These are phyloP conservation scores for Chlamydomonas schloesseri DNA, from an alignment of 139 green algal species.

Conservation along the genomic window DNA sequence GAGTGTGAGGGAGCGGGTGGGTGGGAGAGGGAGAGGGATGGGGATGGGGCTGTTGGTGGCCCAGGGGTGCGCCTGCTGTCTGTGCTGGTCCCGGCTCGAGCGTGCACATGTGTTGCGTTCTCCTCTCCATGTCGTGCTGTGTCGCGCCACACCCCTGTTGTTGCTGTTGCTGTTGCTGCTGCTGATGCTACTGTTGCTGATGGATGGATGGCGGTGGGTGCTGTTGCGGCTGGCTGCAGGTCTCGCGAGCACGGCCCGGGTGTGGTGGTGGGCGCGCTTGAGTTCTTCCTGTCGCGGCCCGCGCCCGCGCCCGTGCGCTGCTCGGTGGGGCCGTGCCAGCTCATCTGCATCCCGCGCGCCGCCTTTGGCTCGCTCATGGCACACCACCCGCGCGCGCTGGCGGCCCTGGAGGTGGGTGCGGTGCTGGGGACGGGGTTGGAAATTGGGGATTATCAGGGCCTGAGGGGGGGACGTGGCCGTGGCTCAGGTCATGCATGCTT, in stretches of 20 bases:
- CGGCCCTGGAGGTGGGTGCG: conserved; percentile 29
- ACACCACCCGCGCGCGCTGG: conserved; percentile 34
- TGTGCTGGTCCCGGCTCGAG: no score
- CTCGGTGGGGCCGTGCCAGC: background rate
- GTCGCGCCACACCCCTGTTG: no score
- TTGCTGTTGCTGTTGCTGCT: no score
- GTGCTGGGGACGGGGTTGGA: background rate
- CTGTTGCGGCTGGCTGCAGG: no score
- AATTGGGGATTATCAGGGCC: background rate
- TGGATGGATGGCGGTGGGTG: no score
- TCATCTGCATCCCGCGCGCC: conserved; percentile 14
- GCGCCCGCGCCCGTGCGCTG: conserved; percentile 24
- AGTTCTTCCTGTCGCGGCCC: conserved; percentile 53
- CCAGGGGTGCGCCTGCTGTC: no score
- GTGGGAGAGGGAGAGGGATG: background rate
- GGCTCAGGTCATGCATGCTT: background rate
- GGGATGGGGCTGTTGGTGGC: no score
- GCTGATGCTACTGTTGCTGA: no score
- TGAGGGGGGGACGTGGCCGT: background rate
- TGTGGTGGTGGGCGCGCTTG: conserved; percentile 48
- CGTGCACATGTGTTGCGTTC: no score
- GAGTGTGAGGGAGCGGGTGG: background rate
- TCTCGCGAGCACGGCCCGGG: conserved; percentile 48
- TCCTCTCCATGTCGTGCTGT: no score
- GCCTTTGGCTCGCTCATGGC: conserved; percentile 19